Evolutionary conservation across 2,329 filamentous ascomycete species (phyloP).

Genomic region (Mycosphaerella sp.): DNA sequence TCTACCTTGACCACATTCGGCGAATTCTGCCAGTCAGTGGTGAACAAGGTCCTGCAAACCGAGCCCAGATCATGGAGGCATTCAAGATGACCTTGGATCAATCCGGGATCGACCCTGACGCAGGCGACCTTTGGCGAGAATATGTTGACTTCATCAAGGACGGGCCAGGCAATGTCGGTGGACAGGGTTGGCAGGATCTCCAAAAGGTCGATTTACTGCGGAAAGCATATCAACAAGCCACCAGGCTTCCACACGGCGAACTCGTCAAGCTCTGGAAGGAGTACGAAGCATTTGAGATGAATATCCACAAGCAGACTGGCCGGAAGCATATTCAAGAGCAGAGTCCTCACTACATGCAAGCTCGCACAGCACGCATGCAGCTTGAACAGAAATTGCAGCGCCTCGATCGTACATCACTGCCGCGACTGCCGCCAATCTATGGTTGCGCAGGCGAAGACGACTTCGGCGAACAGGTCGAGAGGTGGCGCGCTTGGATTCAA

Average conservation of each 20-base stretch:
- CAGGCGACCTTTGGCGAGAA: conserved; percentile 85
- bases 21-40: conserved; percentile 80
- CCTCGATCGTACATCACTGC: conserved; percentile 69
- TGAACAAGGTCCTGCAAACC: conserved; percentile 69
- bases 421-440: conserved; percentile 71
- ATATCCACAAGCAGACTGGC: conserved; percentile 84
- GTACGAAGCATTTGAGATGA: conserved; percentile 94
- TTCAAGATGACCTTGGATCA: conserved; percentile 90
- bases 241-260: conserved; percentile 76
- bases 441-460: conserved; percentile 85
- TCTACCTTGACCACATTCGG: conserved; percentile 92
- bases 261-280: conserved; percentile 91
- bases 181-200: conserved; percentile 87
- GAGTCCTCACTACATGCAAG: conserved; percentile 92
- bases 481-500: conserved; percentile 90
- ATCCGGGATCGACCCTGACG: conserved; percentile 85
- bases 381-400: conserved; percentile 81
- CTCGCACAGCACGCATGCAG: conserved; percentile 80
- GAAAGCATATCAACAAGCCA: conserved; percentile 86
- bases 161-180: conserved; percentile 71
- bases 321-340: conserved; percentile 92
- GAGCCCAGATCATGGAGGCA: conserved; percentile 72
- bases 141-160: conserved; percentile 91
- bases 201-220: conserved; percentile 95
- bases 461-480: conserved; percentile 72